phyloP scores from a whole-genome alignment of 164 flowering plant genomes.

The Buxus sempervirens region DNA sequence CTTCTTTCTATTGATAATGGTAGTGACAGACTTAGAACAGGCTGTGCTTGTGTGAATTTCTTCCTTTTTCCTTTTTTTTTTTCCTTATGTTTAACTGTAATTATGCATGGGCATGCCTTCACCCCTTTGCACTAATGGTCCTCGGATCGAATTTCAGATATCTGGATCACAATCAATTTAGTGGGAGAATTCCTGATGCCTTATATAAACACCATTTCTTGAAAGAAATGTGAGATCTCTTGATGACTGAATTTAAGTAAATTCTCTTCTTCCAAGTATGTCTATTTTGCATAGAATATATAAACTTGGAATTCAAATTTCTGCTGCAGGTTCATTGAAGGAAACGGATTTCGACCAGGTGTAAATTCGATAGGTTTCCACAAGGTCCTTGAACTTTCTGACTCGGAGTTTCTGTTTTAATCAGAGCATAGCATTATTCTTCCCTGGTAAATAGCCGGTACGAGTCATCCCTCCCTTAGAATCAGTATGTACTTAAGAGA shows the following conservation, averaged over 20 bases:
- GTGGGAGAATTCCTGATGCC: constrained; percentile 83
- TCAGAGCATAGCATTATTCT: constrained; percentile 5
- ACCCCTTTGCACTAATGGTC: not conserved
- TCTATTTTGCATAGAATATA: not conserved
- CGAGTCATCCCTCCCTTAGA: too few species aligned
- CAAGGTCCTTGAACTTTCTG: constrained; percentile 82
- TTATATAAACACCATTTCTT: constrained; percentile 83
- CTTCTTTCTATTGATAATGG: too few species aligned
- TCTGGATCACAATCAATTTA: constrained; percentile 88
- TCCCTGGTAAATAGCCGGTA: too few species aligned
- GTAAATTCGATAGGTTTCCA: constrained; percentile 79
- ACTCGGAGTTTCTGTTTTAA: constrained; percentile 72
- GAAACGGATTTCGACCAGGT: constrained; percentile 75
- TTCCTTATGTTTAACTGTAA: too few species aligned
- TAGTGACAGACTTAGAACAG: too few species aligned
- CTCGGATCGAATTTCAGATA: constrained; percentile 51
- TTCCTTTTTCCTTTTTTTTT: too few species aligned
- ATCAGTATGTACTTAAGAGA: too few species aligned
- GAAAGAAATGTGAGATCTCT: constrained; percentile 76
- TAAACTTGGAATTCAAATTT: not conserved
- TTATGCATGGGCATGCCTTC: too few species aligned
- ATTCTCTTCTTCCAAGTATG: not conserved
- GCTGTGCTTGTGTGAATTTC: too few species aligned
- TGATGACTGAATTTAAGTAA: not conserved
- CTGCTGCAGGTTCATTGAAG: constrained; percentile 84